These are phyloP conservation scores for Digitaria exilis DNA, from an alignment of 202 grass and related monocot species.

Conservation along the genomic window DNA sequence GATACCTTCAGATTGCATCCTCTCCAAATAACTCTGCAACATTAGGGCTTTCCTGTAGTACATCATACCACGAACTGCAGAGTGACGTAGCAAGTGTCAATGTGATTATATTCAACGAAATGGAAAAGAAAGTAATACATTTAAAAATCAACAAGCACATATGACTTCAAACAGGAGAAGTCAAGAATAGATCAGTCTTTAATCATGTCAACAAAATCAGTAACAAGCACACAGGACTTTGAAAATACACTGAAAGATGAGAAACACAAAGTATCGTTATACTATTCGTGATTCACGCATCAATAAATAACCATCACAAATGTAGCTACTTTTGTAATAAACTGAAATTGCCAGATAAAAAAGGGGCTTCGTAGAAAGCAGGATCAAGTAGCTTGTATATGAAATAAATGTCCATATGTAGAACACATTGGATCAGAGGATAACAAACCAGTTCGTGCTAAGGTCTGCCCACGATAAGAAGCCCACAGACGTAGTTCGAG, in stretches of 20 bases:
- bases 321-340: background rate
- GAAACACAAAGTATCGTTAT: background rate
- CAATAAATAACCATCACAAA: background rate
- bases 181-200: background rate
- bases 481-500: constrained; percentile 93
- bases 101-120: background rate
- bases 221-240: background rate
- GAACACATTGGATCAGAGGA: background rate
- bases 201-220: background rate
- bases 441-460: constrained; percentile 85
- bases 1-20: constrained; percentile 74
- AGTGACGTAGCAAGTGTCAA: constrained; percentile 15
- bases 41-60: constrained; percentile 98
- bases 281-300: background rate
- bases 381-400: too few relatives aligned
- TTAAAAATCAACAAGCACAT: background rate
- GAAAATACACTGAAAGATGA: background rate
- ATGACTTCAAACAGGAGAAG: background rate
- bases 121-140: background rate
- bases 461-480: constrained; percentile 92
- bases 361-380: too few relatives aligned
- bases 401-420: too few relatives aligned
- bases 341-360: background rate
- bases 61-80: constrained; percentile 97
- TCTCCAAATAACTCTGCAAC: constrained; percentile 94